phyloP scores from a whole-genome alignment of 495 filamentous ascomycete genomes.

The Penicillium soppii region DNA sequence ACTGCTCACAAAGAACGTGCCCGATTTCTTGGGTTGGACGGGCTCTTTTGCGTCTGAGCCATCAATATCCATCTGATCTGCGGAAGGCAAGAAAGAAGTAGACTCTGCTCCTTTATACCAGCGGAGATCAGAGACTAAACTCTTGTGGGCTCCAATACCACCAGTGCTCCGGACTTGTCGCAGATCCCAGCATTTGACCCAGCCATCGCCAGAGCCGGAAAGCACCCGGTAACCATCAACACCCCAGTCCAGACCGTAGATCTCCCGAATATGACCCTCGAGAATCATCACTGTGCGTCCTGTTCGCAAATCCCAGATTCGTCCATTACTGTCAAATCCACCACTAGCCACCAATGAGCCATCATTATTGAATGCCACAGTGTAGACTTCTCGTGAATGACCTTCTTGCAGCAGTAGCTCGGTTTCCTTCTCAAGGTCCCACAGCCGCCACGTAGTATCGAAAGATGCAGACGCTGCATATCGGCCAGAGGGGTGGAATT shows the following conservation, averaged over 20 bases:
- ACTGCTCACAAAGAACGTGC: slow-evolving; percentile 85
- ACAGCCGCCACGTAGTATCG: slow-evolving; percentile 95
- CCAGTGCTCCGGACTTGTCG: slow-evolving; percentile 80
- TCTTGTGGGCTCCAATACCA: slow-evolving; percentile 86
- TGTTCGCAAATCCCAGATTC: slow-evolving; percentile 95
- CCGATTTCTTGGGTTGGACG: slow-evolving; percentile 59
- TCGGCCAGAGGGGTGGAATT: slow-evolving; percentile 89
- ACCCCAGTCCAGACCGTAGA: slow-evolving; percentile 90
- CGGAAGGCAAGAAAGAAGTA: slow-evolving; percentile 56
- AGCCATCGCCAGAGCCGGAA: slow-evolving; percentile 89
- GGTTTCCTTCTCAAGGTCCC: slow-evolving; percentile 83
- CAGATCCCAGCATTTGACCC: slow-evolving; percentile 97
- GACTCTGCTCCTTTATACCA: slow-evolving; percentile 88
- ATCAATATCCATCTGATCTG: slow-evolving; percentile 57
- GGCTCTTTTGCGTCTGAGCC: slow-evolving; percentile 30
- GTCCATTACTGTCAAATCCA: slow-evolving; percentile 88
- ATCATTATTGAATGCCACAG: slow-evolving; percentile 84
- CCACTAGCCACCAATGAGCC: slow-evolving; percentile 87
- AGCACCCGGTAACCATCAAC: slow-evolving; percentile 85
- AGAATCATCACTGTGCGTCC: slow-evolving; percentile 95
- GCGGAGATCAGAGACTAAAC: slow-evolving; percentile 85
- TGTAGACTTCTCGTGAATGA: slow-evolving; percentile 87
- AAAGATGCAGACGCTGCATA: slow-evolving; percentile 93
- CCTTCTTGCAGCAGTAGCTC: slow-evolving; percentile 92
- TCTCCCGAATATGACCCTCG: slow-evolving; percentile 89